Evolutionary conservation across 1,284 basidiomycete species (phyloP).

Genomic region (Apiotrichum mycotoxinovorans): DNA sequence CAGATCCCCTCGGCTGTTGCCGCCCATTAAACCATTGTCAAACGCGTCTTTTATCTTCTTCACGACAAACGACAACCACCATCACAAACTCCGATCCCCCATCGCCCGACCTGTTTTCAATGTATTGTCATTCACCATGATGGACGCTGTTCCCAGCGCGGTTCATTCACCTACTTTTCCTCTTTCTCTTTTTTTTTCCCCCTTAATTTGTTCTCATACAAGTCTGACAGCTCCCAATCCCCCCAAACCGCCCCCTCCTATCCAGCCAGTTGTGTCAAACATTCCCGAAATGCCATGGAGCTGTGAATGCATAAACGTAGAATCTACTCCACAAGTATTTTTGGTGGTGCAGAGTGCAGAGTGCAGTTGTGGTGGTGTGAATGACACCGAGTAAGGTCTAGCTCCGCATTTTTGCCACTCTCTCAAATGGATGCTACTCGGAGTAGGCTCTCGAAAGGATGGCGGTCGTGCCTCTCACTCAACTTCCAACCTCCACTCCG

Average conservation of each 20-base stretch:
- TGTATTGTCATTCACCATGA: neutral
- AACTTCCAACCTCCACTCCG: too few species aligned
- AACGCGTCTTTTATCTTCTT: neutral
- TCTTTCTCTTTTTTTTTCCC: neutral
- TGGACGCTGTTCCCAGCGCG: neutral
- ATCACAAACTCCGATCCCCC: neutral
- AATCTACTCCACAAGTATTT: too few species aligned
- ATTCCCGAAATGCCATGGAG: conserved; percentile 1
- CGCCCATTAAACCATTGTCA: neutral
- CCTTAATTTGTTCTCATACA: neutral
- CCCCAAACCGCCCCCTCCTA: neutral
- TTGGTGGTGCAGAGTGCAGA: too few species aligned
- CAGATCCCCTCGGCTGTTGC: neutral
- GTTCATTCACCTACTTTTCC: neutral
- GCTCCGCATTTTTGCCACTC: too few species aligned
- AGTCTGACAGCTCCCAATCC: neutral
- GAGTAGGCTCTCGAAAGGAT: too few species aligned
- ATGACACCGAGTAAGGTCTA: neutral
- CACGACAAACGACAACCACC: neutral
- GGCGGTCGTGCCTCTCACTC: too few species aligned
- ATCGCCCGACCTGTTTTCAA: neutral
- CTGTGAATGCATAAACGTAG: conserved; percentile 3
- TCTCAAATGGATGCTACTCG: too few species aligned
- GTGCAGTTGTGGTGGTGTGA: neutral
- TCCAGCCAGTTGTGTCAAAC: neutral